A percentile compares a stretch with the other conserved stretches of the same genome.
Conservation (phyloP, 768 basidiomycete species). For the Kwoniella botswanensis region DNA sequence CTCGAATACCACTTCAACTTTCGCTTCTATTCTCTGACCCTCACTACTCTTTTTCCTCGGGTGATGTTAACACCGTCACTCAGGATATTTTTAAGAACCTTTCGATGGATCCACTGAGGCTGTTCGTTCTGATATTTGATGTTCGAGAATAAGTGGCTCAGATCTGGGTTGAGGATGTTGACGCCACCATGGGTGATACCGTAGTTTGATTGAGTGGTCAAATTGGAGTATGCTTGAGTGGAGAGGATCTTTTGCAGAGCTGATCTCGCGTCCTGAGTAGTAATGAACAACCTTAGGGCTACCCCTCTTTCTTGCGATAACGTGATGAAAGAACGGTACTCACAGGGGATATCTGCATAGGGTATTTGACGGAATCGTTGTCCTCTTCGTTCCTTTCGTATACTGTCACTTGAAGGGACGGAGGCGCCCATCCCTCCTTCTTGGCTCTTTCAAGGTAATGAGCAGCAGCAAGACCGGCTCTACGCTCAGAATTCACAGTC, state of each 20-base stretch:
- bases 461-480: constrained; percentile 22
- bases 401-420: constrained; percentile 7
- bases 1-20: constrained; percentile 19
- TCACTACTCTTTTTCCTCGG: constrained; percentile 16
- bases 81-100: constrained; percentile 17
- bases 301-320: neutral
- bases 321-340: neutral
- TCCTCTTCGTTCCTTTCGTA: constrained; percentile 19
- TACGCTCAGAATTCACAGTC: neutral
- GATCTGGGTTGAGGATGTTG: constrained; percentile 7
- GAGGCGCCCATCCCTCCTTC: neutral
- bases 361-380: constrained; percentile 7
- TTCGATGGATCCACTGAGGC: constrained; percentile 25
- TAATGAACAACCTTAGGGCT: no score
- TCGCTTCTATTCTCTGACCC: constrained; percentile 7
- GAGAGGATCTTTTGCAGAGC: constrained; percentile 18
- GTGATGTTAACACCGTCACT: constrained; percentile 13
- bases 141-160: constrained; percentile 13
- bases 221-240: neutral
- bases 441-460: constrained; percentile 19
- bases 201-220: constrained; percentile 3
- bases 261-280: constrained; percentile 20
- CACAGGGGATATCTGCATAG: constrained; percentile 15
- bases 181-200: constrained; percentile 31
- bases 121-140: constrained; percentile 8